A percentile compares a stretch with the other conserved stretches of the same genome.
These are phyloP conservation scores for Paspalum notatum DNA, from an alignment of 176 grass and related monocot genomes.

Conservation along the genomic window DNA sequence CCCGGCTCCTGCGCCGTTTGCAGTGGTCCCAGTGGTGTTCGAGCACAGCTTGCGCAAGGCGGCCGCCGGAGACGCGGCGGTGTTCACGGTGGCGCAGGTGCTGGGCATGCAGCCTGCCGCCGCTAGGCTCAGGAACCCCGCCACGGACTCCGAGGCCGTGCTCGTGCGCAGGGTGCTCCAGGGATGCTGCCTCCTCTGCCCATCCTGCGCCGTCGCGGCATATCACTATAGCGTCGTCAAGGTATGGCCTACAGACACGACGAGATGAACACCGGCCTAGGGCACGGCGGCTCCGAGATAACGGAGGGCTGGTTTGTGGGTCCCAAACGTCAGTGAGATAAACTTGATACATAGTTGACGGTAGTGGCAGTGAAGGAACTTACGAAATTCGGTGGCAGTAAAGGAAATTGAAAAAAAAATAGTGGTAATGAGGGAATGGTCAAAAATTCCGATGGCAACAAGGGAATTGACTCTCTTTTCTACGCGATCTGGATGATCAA, in stretches of 20 bases:
- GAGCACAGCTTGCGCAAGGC: constrained; percentile 56
- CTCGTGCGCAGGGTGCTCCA: constrained; percentile 64
- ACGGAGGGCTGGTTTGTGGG: too few relatives aligned
- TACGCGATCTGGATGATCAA: too few relatives aligned
- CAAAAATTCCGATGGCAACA: too few relatives aligned
- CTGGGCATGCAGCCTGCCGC: constrained; percentile 53
- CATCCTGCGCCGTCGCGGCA: constrained; percentile 42
- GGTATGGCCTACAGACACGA: constrained; percentile 31
- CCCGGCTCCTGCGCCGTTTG: not conserved
- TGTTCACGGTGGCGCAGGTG: constrained; percentile 46
- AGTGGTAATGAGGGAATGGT: too few relatives aligned
- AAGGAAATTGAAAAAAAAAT: too few relatives aligned
- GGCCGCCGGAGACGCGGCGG: constrained; percentile 10
- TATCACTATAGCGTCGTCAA: constrained; percentile 61
- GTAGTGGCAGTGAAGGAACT: too few relatives aligned
- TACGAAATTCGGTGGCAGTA: too few relatives aligned
- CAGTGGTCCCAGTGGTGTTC: constrained; percentile 66
- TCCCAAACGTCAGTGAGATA: too few relatives aligned
- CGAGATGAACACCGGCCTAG: too few relatives aligned
- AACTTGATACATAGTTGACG: too few relatives aligned
- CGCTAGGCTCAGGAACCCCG: constrained; percentile 51
- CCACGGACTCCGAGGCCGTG: constrained; percentile 53
- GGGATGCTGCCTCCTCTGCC: constrained; percentile 64
- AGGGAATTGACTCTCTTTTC: too few relatives aligned
- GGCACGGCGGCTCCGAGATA: too few relatives aligned